Conservation (phyloP, 345 rosid genomes). For the Limnanthes douglasii region DNA sequence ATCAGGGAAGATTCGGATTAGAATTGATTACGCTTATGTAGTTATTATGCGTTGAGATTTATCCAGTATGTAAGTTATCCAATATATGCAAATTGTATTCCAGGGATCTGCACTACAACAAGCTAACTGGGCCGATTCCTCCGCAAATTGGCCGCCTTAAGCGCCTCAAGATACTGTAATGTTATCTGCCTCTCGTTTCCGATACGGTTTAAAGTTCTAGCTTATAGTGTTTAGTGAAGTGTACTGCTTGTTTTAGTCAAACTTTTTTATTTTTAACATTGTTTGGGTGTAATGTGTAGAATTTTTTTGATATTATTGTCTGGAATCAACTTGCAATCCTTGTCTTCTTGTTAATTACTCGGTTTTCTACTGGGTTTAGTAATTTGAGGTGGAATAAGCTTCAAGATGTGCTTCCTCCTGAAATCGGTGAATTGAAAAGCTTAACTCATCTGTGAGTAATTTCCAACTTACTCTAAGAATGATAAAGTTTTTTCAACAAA, state of each 20-base stretch:
- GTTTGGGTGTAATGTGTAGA: too few species aligned
- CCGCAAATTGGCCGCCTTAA: constrained; percentile 64
- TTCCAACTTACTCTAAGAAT: neutral
- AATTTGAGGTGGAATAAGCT: constrained; percentile 80
- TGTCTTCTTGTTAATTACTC: constrained; percentile 2
- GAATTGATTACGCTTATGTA: too few species aligned
- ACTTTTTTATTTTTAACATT: too few species aligned
- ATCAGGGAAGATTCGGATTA: too few species aligned
- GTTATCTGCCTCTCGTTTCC: neutral
- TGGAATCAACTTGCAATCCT: neutral
- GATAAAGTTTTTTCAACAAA: neutral
- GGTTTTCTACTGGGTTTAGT: constrained; percentile 13
- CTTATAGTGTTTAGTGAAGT: neutral
- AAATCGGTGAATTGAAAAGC: constrained; percentile 60
- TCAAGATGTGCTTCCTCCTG: constrained; percentile 60
- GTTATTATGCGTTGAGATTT: too few species aligned
- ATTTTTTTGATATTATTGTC: too few species aligned
- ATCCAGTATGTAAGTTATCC: too few species aligned
- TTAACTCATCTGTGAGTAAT: constrained; percentile 51
- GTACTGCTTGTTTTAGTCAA: neutral
- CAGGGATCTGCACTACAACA: constrained; percentile 87
- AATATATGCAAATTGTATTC: too few species aligned
- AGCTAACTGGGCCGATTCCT: constrained; percentile 77
- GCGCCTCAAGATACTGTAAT: constrained; percentile 62
- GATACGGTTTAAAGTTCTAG: neutral